Base-by-base conservation (phyloP, 2,329 filamentous ascomycete genomes). In the Coniochaeta pulveracea region DNA sequence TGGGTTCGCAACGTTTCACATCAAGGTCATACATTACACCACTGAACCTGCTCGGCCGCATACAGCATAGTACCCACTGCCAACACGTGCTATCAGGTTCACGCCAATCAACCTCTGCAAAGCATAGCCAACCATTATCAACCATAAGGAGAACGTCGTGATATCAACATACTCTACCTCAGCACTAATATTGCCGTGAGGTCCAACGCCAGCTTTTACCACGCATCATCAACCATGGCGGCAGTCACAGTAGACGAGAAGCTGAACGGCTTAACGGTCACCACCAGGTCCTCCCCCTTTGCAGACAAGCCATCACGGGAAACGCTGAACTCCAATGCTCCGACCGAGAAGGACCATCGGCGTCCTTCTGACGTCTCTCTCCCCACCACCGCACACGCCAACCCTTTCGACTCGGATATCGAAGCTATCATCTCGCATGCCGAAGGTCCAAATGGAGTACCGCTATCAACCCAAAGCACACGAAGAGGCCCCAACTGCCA, bases 401-500 rank as follows among this genome's bases (percentile, higher is more conserved):
- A 70, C 43, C 68, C 69, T 15, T 76, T 74, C 45, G 70, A 75
- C 33, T 65, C 66, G 5, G 71, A 76, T 41, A 56, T 75, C 31
- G 71, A 76, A 48, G 69, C 66, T 22, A 63, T 66, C 53, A 50
- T 64, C 27, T 55, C 63, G 37, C 43, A 46, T 4, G 50, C 49
- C 42, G 22, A 21, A 11, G 15, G 11, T 4, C 54, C 65, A 44
- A 48, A 51, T 19, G 45, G 49, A 18, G 55, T 49, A 34, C 48
- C 50, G 36, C 57, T 55, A 37, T 54, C 55, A 5, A 44, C 51
- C 36, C 46, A 38, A 9, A 47, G 46, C 36, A 50, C 47, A 12
- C 52, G 46, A 24, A 48, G 49, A 19, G 63, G 61, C 34, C 60
- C 60, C 33, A 69, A 76, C 39, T 67, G 63, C 44, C 59, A 66